Evolutionary conservation across 768 basidiomycete species (phyloP).

Genomic region (Lactifluus piperatus): DNA sequence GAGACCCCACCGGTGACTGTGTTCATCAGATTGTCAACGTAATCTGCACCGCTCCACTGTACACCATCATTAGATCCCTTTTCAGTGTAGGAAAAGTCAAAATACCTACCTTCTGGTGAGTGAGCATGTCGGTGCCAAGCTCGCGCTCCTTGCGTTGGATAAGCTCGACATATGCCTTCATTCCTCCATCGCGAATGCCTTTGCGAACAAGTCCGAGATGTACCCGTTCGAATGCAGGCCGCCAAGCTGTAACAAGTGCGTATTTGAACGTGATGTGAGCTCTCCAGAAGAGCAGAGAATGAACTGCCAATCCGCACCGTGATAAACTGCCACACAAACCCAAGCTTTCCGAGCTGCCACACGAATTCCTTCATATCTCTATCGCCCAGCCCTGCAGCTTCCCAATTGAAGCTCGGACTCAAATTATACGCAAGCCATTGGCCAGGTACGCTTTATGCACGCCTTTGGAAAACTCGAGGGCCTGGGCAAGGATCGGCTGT

Average conservation of each 20-base stretch:
- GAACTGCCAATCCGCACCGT: conserved; percentile 52
- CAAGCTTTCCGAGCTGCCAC: conserved; percentile 91
- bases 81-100: background rate
- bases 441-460: conserved; percentile 69
- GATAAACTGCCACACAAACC: conserved; percentile 99
- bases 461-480: conserved; percentile 83
- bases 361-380: conserved; percentile 83
- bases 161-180: conserved; percentile 98
- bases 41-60: conserved; percentile 94
- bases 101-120: conserved; percentile 79
- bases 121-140: conserved; percentile 90
- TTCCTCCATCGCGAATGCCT: conserved; percentile 83
- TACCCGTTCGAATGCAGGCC: conserved; percentile 97
- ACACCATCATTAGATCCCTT: conserved; percentile 16
- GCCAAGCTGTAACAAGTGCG: conserved; percentile 54
- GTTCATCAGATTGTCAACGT: conserved; percentile 84
- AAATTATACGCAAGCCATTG: conserved; percentile 98
- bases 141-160: conserved; percentile 90
- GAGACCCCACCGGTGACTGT: conserved; percentile 97
- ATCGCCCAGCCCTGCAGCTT: conserved; percentile 81
- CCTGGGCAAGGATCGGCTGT: conserved; percentile 86
- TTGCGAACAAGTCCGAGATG: conserved; percentile 89
- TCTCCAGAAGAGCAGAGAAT: background rate
- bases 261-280: background rate
- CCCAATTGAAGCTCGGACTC: conserved; percentile 91